Base-by-base conservation (phyloP, 441 rosid genomes). In the Adansonia grandidieri region DNA sequence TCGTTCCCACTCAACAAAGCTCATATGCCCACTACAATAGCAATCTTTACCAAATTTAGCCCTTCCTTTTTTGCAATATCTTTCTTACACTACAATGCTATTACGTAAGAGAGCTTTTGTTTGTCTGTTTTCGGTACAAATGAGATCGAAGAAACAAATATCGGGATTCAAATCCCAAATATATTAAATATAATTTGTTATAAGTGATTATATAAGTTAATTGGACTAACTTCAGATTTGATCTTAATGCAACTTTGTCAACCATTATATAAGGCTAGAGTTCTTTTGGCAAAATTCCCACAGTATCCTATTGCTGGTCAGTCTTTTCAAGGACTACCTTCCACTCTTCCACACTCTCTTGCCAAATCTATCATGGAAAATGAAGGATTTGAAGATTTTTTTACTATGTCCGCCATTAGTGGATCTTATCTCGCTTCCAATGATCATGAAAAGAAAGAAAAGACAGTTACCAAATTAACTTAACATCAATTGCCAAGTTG, bases 381-480 rank as follows among this genome's bases (percentile, higher is more conserved):
- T n/a, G 66, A 68, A 57, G 50, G 66, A 73, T 50, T 44, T 80
- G 62, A 57, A 71, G 65, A n/a, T 50, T 19, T 57, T 32, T n/a
- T 0, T 42, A 8, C 44, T 48, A 20, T 81, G 80, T 83, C 80
- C 66, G 84, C 85, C 82, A 80, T 78, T 76, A 61, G 6, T 72
- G 7, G 17, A 44, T 68, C 22, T 74, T 60, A 24, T 74, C 68
- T 60, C 60, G 77, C 17, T 57, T 20, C 40, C 77, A 74, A 58
- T 15, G 17, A 45, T 60, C 32, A 20, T 58, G 14, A 20, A 37
- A 60, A 20, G 64, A 60, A 60, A 58, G 63, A 7, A 1, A 64
- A 68, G 13, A 4, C 22, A 19, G 10, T 3, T 24, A 2, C 62
- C 24, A 14, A 64, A 64, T 32, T 32, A 37, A 37, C 5, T 10